Conservation (phyloP, 129 eudicot genomes). For the Tanacetum coccineum region DNA sequence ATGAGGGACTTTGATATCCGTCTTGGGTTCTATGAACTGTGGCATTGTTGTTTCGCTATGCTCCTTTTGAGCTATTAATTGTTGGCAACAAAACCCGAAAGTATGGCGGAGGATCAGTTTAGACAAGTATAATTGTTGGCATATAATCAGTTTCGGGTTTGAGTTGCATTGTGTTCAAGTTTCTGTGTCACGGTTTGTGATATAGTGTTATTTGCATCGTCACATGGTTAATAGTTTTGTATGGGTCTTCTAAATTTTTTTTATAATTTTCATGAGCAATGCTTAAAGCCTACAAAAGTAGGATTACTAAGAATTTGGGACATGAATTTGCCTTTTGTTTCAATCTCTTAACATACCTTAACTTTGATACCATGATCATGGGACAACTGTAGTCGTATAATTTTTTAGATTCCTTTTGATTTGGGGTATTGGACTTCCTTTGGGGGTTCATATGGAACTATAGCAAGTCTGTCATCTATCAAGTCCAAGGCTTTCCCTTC, state of each 20-base stretch:
- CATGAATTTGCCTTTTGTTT: no score
- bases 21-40: no score
- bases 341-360: no score
- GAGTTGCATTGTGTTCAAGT: no score
- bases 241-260: not conserved
- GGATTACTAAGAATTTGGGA: not conserved
- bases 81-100: no score
- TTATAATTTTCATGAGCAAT: not conserved
- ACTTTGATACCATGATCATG: no score
- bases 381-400: no score
- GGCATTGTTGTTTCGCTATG: no score
- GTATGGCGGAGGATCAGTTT: not conserved
- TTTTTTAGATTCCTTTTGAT: no score
- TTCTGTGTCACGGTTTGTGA: not conserved
- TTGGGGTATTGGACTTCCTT: slow-evolving; percentile 22
- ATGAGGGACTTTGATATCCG: no score
- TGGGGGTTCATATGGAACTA: slow-evolving; percentile 58
- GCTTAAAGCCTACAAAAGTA: not conserved
- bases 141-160: no score
- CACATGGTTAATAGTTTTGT: not conserved
- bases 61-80: no score
- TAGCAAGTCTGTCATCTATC: slow-evolving; percentile 50
- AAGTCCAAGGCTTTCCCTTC: slow-evolving; percentile 79
- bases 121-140: not conserved
- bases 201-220: not conserved